Base-by-base conservation (phyloP, 306 rosid species). In the Ziziphus jujuba region DNA sequence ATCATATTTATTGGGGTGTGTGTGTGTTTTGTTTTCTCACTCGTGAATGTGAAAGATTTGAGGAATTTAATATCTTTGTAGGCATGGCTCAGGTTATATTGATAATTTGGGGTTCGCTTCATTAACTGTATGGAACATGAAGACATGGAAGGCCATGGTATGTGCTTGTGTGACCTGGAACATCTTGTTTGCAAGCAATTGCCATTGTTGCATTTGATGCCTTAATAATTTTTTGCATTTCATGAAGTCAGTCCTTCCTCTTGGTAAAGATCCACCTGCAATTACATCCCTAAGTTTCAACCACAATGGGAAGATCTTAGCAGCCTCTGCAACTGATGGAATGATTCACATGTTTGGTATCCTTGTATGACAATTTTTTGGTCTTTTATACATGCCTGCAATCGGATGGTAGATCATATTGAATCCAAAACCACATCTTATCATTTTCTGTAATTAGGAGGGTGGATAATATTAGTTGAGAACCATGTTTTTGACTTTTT, bases 291-390 rank as follows among this genome's bases (percentile, higher is more conserved):
- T 92, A 35, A 86, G 98, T 81, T 92, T 92, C 87, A 92, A 90
- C 80, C 98, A 92, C 83, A 92, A 92, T 53, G 98, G 98, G 69
- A 92, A 92, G 78, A 84, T 92, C 81, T 83, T 92, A 79, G 98
- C 96, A 24, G 98, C 98, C 40, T 74, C 96, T 63, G 98, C 98
- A 16, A 71, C 83, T 56, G 98, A 92, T 80, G 98, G 98, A 81
- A 90, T 90, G 98, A 92, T 92, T 81, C 97, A 92, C 83, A 87
- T 92, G 91, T 92, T 92, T 73, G 98, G 98, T 92, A 89, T 92
- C 98, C 98, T 92, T 59, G 13, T 23, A 36, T n/a, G 10, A 12
- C 23, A n/a, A 24, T 74, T 31, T 54, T 55, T 67, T 44, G 59
- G 44, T 51, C 70, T 69, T 59, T 62, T 69, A 51, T 66, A 60